Conservation (phyloP, 1,284 basidiomycete genomes). For the Peniophora sp. region DNA sequence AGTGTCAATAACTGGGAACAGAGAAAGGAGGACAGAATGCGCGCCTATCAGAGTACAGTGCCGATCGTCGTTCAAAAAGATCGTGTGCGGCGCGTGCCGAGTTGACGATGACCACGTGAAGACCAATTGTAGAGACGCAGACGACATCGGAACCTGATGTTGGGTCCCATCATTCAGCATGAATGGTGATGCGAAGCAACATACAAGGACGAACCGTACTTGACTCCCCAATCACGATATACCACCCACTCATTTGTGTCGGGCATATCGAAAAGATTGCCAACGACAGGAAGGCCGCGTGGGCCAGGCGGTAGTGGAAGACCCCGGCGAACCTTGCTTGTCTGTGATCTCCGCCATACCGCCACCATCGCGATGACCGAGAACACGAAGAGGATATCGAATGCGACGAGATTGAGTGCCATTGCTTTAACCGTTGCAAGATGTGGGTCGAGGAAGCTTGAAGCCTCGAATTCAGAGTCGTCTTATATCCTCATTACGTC, state of each 20-base stretch:
- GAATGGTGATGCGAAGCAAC: too few species aligned
- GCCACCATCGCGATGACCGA: too few species aligned
- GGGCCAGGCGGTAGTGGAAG: constrained; percentile 19
- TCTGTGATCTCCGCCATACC: too few species aligned
- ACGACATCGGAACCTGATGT: constrained; percentile 18
- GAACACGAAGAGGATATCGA: too few species aligned
- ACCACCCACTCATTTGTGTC: constrained; percentile 17
- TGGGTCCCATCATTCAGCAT: neutral
- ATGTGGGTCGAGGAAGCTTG: too few species aligned
- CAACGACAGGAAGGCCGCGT: constrained; percentile 17
- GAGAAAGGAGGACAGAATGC: neutral
- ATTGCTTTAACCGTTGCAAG: too few species aligned
- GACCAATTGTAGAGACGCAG: constrained; percentile 16
- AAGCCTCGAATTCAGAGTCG: too few species aligned
- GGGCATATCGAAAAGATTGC: constrained; percentile 20
- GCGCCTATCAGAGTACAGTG: constrained; percentile 16
- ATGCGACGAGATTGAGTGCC: too few species aligned
- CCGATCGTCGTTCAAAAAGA: constrained; percentile 18
- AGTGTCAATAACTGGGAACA: neutral
- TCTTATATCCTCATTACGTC: too few species aligned
- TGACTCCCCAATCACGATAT: constrained; percentile 15
- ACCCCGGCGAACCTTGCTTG: neutral
- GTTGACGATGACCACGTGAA: constrained; percentile 18
- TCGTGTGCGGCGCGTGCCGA: constrained; percentile 18
- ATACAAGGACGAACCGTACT: constrained; percentile 11